phyloP scores from a whole-genome alignment of 164 flowering plant species.

The Tetrastigma voinierianum region DNA sequence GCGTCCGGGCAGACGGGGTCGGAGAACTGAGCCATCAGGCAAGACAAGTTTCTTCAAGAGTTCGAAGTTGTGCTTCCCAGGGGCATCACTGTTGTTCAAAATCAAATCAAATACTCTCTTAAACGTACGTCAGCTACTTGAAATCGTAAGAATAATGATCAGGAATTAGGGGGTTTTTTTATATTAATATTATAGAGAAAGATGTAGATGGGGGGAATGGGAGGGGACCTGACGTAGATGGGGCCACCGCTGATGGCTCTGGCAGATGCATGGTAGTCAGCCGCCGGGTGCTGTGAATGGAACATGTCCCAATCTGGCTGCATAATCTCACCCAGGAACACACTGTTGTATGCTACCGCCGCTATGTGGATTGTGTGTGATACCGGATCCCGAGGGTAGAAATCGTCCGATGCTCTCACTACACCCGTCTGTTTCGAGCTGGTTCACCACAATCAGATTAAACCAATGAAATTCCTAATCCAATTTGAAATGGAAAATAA shows the following conservation, averaged over 20 bases:
- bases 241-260: constrained; percentile 98
- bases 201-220: not conserved
- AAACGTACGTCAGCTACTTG: too few relatives aligned
- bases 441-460: constrained; percentile 13
- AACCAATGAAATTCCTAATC: not conserved
- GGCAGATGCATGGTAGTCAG: constrained; percentile 93
- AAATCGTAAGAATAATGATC: too few relatives aligned
- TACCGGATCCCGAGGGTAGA: constrained; percentile 82
- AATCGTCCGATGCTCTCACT: constrained; percentile 94
- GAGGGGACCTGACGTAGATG: constrained; percentile 70
- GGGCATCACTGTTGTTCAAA: constrained; percentile 65
- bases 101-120: too few relatives aligned
- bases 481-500: not conserved
- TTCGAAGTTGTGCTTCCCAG: constrained; percentile 90
- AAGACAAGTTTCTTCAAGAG: constrained; percentile 83
- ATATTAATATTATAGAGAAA: not conserved
- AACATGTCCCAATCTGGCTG: constrained; percentile 99
- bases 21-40: constrained; percentile 87
- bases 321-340: constrained; percentile 93
- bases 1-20: constrained; percentile 80
- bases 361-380: constrained; percentile 99
- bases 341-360: constrained; percentile 84
- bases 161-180: too few relatives aligned
- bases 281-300: constrained; percentile 90
- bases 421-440: constrained; percentile 94